Base-by-base conservation (phyloP, 2,329 filamentous ascomycete genomes). In the Colletotrichum eleusines region DNA sequence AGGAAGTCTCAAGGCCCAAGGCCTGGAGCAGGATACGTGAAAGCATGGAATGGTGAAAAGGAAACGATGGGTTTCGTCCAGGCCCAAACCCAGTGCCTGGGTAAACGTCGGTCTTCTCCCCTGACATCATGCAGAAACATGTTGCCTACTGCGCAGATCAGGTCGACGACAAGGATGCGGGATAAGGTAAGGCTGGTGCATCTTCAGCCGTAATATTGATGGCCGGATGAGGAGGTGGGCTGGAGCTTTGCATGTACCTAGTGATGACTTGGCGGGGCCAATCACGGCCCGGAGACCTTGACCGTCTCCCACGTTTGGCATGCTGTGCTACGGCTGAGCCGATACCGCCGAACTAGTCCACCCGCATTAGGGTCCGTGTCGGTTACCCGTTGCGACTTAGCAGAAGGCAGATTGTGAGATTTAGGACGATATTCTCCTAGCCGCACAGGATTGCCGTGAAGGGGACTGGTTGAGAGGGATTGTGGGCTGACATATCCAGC, bases 121-220 rank as follows among this genome's bases (percentile, higher is more conserved):
- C 46, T n/a, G 23, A 2, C 11, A 18, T 16, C 46, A 8, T 20
- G 48, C 23, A 54, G 28, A 16, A 11, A n/a, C 23, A 54, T 54
- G 26, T 53, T 51, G 26, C 23, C 14, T 51, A 50, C 35, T 12
- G 12, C 31, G 31, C 16, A 40, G 16, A 57, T n/a, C 57, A 60
- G 28, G 57, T 35, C 57, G 54, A 53, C 20, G 57, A 46, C 66
- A 72, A 48, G 71, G 54, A 62, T 72, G 55, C 54, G 53, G 35
- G 61, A 73, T 61, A 70, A 70, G 69, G 69, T 72, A 70, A 72
- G 64, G 58, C 59, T 55, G 38, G 68, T 69, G 69, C 63, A 55
- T 57, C 63, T 51, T 72, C 71, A 73, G 71, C 71, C 61, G 51
- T 51, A 59, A 28, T 35, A 70, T 72, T 57, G 66, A 55, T 57